Conservation (phyloP, 1,284 basidiomycete genomes). For the Rhodotorula sp. region DNA sequence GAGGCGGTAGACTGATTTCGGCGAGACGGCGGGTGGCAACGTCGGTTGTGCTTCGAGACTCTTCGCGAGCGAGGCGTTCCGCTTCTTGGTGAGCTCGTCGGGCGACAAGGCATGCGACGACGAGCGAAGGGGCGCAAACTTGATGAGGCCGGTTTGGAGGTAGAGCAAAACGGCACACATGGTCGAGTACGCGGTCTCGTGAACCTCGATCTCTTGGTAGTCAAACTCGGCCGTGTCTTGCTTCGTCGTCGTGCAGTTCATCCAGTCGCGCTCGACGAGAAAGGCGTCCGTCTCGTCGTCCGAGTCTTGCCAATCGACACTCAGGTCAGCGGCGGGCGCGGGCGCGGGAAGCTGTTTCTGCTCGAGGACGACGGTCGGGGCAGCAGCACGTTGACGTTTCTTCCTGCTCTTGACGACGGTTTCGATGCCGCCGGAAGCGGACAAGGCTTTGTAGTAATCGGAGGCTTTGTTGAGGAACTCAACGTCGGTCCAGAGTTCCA, state of each 20-base stretch:
- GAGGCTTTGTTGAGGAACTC: constrained; percentile 50
- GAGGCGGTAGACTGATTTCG: constrained; percentile 7
- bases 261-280: background rate
- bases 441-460: constrained; percentile 44
- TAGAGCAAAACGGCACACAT: constrained; percentile 4
- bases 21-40: background rate
- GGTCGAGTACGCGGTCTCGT: constrained; percentile 1
- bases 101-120: background rate
- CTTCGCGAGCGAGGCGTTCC: too few relatives aligned
- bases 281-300: background rate
- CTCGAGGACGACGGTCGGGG: background rate
- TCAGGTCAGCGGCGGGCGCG: background rate
- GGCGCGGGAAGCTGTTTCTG: background rate
- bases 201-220: background rate
- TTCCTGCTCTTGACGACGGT: too few relatives aligned
- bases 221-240: background rate
- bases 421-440: constrained; percentile 21
- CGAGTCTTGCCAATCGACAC: constrained; percentile 1
- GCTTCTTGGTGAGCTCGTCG: too few relatives aligned
- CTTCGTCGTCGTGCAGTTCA: too few relatives aligned
- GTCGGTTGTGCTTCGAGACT: too few relatives aligned
- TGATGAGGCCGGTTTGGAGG: constrained; percentile 3
- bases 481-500: constrained; percentile 17
- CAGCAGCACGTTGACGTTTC: background rate
- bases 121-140: constrained; percentile 4